phyloP scores from a whole-genome alignment of 148 eudicot genomes.

The Spergularia bocconei region DNA sequence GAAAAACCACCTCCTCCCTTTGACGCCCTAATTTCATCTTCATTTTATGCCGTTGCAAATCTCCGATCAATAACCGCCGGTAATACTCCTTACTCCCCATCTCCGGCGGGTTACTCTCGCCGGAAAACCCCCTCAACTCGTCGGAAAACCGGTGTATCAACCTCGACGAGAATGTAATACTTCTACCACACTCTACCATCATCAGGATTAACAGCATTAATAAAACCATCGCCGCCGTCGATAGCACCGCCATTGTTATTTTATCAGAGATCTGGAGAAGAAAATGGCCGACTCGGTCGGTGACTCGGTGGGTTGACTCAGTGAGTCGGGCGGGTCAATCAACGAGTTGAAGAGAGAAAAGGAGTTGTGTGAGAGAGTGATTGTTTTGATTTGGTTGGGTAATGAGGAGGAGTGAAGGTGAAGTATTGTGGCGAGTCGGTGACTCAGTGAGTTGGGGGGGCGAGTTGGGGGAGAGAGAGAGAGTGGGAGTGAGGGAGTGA shows the following conservation, averaged over 20 bases:
- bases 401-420: neutral
- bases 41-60: slow-evolving; percentile 66
- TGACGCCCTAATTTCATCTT: slow-evolving; percentile 54
- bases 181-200: slow-evolving; percentile 1
- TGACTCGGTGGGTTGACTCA: slow-evolving; percentile 11
- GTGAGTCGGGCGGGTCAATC: slow-evolving; percentile 4
- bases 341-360: neutral
- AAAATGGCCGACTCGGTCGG: neutral
- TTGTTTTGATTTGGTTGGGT: neutral
- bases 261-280: slow-evolving; percentile 6
- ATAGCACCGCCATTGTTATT: slow-evolving; percentile 11
- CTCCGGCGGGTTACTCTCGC: slow-evolving; percentile 39
- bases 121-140: slow-evolving; percentile 45
- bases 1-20: slow-evolving; percentile 48
- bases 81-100: slow-evolving; percentile 57
- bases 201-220: neutral
- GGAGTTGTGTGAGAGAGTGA: neutral
- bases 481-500: neutral
- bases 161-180: slow-evolving; percentile 41
- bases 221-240: neutral
- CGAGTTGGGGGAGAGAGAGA: neutral
- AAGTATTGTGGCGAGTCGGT: neutral
- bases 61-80: slow-evolving; percentile 45
- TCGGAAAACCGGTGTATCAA: slow-evolving; percentile 77
- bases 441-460: slow-evolving; percentile 6